Evolutionary conservation across 768 basidiomycete genomes (phyloP).

Genomic region (Suillus placidus): DNA sequence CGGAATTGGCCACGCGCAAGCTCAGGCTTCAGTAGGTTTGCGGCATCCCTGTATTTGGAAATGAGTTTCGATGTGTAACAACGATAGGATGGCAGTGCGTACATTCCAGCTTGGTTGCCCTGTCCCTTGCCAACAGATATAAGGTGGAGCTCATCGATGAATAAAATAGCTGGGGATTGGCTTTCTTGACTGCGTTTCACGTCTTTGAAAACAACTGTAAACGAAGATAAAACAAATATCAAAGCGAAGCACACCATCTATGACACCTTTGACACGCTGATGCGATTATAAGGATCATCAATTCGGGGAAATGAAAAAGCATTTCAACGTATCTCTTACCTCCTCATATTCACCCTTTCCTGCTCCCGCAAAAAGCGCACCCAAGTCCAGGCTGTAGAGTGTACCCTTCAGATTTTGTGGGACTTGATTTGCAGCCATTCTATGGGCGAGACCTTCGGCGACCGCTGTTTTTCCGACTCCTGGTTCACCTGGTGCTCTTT

Average conservation of each 20-base stretch:
- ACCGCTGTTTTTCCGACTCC: constrained; percentile 15
- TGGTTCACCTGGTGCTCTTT: constrained; percentile 11
- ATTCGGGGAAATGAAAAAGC: neutral
- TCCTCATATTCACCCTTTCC: constrained; percentile 17
- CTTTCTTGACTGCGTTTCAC: constrained; percentile 16
- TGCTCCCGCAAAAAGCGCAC: constrained; percentile 14
- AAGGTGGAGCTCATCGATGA: constrained; percentile 17
- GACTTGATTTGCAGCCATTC: constrained; percentile 13
- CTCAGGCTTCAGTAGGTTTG: constrained; percentile 14
- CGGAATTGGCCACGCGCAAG: constrained; percentile 16
- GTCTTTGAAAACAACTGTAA: constrained; percentile 36
- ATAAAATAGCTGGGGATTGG: constrained; percentile 14
- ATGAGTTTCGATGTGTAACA: neutral
- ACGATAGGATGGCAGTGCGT: neutral
- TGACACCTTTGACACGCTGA: constrained; percentile 16
- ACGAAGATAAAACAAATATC: constrained; percentile 9
- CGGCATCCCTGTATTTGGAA: constrained; percentile 11
- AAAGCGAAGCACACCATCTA: constrained; percentile 9
- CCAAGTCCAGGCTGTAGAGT: constrained; percentile 13
- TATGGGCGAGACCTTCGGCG: constrained; percentile 13
- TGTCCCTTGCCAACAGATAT: constrained; percentile 15
- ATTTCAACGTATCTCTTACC: neutral
- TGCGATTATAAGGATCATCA: neutral
- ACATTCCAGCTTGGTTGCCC: constrained; percentile 13
- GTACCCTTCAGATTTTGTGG: constrained; percentile 13